Percentiles rank a stretch among this genome's conserved stretches.
Evolutionary conservation across 768 basidiomycete species (phyloP).

Genomic region (Mycena crocata): DNA sequence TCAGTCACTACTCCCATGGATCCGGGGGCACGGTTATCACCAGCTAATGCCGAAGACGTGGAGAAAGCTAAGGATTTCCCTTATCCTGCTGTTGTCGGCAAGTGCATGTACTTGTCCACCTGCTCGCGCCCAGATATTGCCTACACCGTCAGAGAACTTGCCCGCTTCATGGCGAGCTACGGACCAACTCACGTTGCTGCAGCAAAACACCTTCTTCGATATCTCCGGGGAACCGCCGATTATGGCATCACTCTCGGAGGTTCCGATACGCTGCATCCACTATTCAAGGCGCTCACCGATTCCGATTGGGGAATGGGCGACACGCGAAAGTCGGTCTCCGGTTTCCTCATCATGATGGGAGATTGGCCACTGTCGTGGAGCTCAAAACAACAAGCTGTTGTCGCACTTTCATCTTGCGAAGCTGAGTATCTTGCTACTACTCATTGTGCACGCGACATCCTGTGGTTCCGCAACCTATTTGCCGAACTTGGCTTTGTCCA

Average conservation of each 20-base stretch:
- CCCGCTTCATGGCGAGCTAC: neutral
- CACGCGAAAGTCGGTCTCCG: constrained; percentile 40
- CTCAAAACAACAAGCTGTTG: no score
- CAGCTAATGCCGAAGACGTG: constrained; percentile 3
- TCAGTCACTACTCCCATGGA: constrained; percentile 29
- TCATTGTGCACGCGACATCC: constrained; percentile 6
- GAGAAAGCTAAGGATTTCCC: neutral
- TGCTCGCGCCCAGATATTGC: neutral
- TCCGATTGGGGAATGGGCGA: constrained; percentile 32
- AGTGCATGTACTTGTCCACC: constrained; percentile 33
- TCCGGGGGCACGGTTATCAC: constrained; percentile 2
- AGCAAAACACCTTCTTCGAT: neutral
- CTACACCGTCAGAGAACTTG: neutral
- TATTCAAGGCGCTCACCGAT: constrained; percentile 22
- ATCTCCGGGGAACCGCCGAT: neutral
- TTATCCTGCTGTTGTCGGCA: constrained; percentile 29
- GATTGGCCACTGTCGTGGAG: neutral
- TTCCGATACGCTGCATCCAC: neutral
- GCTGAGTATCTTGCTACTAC: constrained; percentile 35
- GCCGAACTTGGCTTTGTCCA: constrained; percentile 17
- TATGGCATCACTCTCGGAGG: neutral
- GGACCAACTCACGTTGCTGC: neutral
- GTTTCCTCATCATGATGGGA: constrained; percentile 38
- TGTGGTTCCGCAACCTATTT: constrained; percentile 28
- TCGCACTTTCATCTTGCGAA: constrained; percentile 40